Evolutionary conservation across 192 early-diverging fungal species (phyloP).

Genomic region (Piromyces finnis): DNA sequence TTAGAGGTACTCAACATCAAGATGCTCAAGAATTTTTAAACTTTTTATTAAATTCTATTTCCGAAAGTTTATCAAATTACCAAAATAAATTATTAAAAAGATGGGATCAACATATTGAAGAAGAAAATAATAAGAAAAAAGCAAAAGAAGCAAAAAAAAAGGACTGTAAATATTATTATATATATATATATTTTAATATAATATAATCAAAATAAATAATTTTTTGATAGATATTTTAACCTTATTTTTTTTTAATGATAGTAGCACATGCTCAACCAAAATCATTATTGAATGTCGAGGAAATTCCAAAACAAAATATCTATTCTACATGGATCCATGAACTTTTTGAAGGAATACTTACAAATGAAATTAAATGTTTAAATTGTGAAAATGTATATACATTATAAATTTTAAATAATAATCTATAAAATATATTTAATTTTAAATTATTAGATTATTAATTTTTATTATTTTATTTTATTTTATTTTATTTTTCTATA

Average conservation of each 20-base stretch:
- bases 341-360: slow-evolving; percentile 84
- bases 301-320: slow-evolving; percentile 33
- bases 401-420: too few relatives aligned
- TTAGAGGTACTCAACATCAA: slow-evolving; percentile 85
- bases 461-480: too few relatives aligned
- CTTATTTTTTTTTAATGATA: too few relatives aligned
- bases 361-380: slow-evolving; percentile 93
- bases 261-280: neutral
- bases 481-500: neutral
- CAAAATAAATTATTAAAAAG: slow-evolving; percentile 10
- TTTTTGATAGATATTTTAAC: too few relatives aligned
- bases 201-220: too few relatives aligned
- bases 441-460: too few relatives aligned
- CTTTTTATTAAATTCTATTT: slow-evolving; percentile 79
- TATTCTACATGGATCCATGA: slow-evolving; percentile 78
- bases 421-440: too few relatives aligned
- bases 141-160: neutral
- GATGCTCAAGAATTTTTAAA: slow-evolving; percentile 98
- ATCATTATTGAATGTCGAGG: slow-evolving; percentile 16
- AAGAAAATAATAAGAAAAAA: slow-evolving; percentile 1
- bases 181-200: too few relatives aligned
- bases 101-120: neutral
- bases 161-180: neutral
- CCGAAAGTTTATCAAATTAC: slow-evolving; percentile 45
- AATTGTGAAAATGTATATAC: slow-evolving; percentile 79